These are phyloP conservation scores for Zopfochytrium polystomum DNA, from an alignment of 371 early-diverging fungal genomes.

Conservation along the genomic window DNA sequence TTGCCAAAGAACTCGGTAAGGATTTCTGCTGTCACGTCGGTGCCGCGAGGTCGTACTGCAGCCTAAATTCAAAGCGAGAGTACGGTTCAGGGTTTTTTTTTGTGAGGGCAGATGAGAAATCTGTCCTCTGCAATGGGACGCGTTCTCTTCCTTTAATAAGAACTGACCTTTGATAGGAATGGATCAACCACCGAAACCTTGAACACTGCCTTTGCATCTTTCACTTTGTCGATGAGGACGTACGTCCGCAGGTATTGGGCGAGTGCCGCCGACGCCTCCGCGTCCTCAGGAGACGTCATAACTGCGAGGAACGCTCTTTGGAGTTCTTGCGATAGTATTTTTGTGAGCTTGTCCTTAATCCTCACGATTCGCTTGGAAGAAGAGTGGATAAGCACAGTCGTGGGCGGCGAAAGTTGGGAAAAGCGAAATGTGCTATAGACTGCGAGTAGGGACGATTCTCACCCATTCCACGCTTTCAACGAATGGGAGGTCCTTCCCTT, in stretches of 20 bases:
- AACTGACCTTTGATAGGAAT: constrained; percentile 50
- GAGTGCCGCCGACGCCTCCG: constrained; percentile 54
- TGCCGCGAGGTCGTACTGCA: neutral
- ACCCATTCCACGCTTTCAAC: constrained; percentile 77
- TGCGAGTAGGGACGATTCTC: constrained; percentile 5
- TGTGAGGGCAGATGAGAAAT: neutral
- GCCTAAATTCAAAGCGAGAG: neutral
- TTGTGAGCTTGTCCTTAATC: constrained; percentile 65
- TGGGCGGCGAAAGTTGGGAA: too few relatives aligned
- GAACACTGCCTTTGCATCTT: constrained; percentile 67
- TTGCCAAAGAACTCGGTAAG: constrained; percentile 57
- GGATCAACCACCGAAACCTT: constrained; percentile 58
- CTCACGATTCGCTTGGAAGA: constrained; percentile 64
- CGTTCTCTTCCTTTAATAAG: too few relatives aligned
- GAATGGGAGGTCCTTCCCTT: constrained; percentile 66
- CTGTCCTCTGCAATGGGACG: too few relatives aligned
- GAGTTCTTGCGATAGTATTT: constrained; percentile 38
- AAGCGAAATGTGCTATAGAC: neutral
- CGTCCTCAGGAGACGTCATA: constrained; percentile 36
- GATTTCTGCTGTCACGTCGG: constrained; percentile 13
- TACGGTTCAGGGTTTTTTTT: neutral
- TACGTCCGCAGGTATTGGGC: constrained; percentile 70
- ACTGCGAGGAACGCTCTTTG: constrained; percentile 38
- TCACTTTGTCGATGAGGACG: constrained; percentile 68
- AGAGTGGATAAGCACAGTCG: too few relatives aligned